A percentile compares a stretch with the other conserved stretches of the same genome.
Evolutionary conservation across 2,329 filamentous ascomycete species (phyloP).

Genomic region (Penicillium concentricum): DNA sequence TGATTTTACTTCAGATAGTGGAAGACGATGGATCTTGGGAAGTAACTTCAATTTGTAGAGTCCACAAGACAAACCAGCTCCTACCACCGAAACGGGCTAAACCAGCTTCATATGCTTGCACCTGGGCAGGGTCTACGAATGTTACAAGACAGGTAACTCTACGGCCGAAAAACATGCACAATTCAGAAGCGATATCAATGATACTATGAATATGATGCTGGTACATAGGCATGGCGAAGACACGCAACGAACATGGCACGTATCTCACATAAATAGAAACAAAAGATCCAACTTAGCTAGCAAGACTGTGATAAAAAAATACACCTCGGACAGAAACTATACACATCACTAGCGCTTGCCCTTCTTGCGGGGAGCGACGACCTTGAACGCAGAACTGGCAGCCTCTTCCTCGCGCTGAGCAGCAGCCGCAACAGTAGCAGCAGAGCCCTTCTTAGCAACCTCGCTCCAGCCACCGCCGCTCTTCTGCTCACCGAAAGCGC

Average conservation of each 20-base stretch:
- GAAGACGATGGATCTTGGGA: not conserved
- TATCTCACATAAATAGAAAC: constrained; percentile 5
- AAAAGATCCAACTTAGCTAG: not conserved
- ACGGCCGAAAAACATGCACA: not conserved
- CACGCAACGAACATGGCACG: not conserved
- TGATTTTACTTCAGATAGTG: not conserved
- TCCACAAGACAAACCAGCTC: not conserved
- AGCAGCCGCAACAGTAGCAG: constrained; percentile 29
- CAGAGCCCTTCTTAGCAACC: constrained; percentile 86
- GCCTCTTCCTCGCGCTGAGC: constrained; percentile 49
- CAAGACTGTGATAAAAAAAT: not conserved
- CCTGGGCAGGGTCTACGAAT: not conserved
- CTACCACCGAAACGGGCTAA: not conserved
- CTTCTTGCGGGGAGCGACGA: constrained; percentile 92
- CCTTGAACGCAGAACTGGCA: constrained; percentile 70
- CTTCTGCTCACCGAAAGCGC: constrained; percentile 52
- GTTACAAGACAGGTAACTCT: not conserved
- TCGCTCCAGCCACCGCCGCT: constrained; percentile 82
- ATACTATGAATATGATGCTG: not conserved
- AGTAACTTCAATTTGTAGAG: not conserved
- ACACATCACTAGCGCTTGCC: constrained; percentile 61
- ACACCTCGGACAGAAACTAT: constrained; percentile 13
- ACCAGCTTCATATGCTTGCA: not conserved
- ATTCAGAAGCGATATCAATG: not conserved
- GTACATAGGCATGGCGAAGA: not conserved